Evolutionary conservation across 169 alveolate species (phyloP).

Genomic region (Cryptosporidium baileyi): DNA sequence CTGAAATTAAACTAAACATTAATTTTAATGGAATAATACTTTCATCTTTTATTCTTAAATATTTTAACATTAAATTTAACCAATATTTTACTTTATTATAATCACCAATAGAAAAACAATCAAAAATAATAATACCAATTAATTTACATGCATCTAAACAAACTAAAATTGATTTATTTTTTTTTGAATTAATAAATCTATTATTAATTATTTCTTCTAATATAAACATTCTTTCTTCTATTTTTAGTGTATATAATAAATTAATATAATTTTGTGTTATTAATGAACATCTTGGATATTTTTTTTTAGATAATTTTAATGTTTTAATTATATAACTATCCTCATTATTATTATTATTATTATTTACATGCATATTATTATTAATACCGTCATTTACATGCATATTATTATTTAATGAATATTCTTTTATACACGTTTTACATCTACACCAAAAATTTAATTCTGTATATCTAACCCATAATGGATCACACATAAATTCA

Average conservation of each 20-base stretch:
- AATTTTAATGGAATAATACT: constrained; percentile 4
- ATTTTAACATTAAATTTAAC: not conserved
- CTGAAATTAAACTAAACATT: not conserved
- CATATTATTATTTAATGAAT: no score
- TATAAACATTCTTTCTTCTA: not conserved
- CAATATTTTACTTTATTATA: constrained; percentile 1
- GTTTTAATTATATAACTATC: not conserved
- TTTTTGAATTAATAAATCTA: not conserved
- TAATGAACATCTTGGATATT: constrained; percentile 10
- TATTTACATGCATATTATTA: no score
- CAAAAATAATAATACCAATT: not conserved
- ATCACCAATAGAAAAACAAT: not conserved
- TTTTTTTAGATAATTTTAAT: not conserved
- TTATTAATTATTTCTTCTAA: not conserved
- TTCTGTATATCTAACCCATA: constrained; percentile 42
- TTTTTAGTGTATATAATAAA: not conserved
- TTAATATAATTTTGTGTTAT: not conserved
- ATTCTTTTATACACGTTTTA: not conserved
- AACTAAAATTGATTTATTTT: constrained; percentile 1
- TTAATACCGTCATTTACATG: no score
- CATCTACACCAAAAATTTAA: constrained; percentile 46
- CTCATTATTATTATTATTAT: not conserved
- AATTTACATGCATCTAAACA: constrained; percentile 18
- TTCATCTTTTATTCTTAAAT: not conserved
- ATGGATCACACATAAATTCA: constrained; percentile 48